A percentile compares a stretch with the other conserved stretches of the same genome.
These are phyloP conservation scores for Malbranchea cinnamomea DNA, from an alignment of 2,329 filamentous ascomycete species.

Conservation along the genomic window DNA sequence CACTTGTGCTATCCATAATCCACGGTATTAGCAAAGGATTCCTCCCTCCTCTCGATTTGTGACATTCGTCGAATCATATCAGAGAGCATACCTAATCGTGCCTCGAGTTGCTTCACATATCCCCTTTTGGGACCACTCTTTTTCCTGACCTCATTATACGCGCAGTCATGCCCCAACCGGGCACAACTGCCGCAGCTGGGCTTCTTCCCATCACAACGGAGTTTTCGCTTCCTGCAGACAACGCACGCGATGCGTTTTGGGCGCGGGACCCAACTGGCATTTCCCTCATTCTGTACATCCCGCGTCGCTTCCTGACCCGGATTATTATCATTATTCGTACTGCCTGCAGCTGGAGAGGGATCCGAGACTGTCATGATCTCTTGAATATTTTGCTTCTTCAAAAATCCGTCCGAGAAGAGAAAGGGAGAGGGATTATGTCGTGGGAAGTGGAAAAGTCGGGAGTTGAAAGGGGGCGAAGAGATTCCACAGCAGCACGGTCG, in stretches of 20 bases:
- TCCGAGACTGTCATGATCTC: too few species aligned
- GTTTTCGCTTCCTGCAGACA: constrained; percentile 80
- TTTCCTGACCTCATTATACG: constrained; percentile 81
- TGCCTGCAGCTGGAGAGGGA: too few species aligned
- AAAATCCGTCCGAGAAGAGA: too few species aligned
- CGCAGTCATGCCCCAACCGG: constrained; percentile 71
- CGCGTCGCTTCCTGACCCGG: too few species aligned
- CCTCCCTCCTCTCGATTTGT: neutral
- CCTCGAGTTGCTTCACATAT: constrained; percentile 87
- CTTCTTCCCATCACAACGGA: constrained; percentile 72
- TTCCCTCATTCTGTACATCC: constrained; percentile 25
- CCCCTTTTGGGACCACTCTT: constrained; percentile 91
- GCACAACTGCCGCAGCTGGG: constrained; percentile 82
- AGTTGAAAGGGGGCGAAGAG: too few species aligned
- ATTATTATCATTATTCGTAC: too few species aligned
- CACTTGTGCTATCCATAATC: constrained; percentile 55
- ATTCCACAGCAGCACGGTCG: too few species aligned
- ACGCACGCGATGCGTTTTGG: constrained; percentile 93
- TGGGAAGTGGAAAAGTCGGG: too few species aligned
- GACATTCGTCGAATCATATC: constrained; percentile 4
- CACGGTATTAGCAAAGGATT: neutral
- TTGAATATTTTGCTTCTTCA: too few species aligned
- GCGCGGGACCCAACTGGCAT: constrained; percentile 50
- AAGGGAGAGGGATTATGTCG: too few species aligned
- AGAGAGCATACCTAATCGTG: constrained; percentile 60